Evolutionary conservation across 2,329 filamentous ascomycete species (phyloP).

Genomic region (Epichloe gansuensis): DNA sequence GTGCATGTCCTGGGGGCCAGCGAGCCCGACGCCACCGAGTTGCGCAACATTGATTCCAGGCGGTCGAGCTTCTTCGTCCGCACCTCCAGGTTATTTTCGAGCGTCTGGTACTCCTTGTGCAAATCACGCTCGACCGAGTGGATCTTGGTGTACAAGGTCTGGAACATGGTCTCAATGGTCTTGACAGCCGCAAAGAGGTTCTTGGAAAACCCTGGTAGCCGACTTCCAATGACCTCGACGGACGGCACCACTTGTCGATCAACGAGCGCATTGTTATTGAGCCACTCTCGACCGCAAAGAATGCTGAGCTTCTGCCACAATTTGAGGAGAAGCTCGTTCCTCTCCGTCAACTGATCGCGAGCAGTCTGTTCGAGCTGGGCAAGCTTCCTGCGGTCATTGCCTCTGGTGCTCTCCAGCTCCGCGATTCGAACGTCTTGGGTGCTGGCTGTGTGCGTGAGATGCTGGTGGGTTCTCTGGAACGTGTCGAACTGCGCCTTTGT

Average conservation of each 20-base stretch:
- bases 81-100: constrained; percentile 70
- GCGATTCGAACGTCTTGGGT: constrained; percentile 74
- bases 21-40: constrained; percentile 41
- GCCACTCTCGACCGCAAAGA: constrained; percentile 85
- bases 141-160: constrained; percentile 67
- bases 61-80: constrained; percentile 78
- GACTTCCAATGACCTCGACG: constrained; percentile 73
- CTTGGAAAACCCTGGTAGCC: constrained; percentile 78
- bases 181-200: constrained; percentile 82
- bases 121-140: constrained; percentile 78
- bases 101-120: constrained; percentile 77
- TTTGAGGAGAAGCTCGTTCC: constrained; percentile 77
- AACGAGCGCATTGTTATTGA: constrained; percentile 77
- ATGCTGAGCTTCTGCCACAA: constrained; percentile 81
- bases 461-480: constrained; percentile 75
- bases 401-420: constrained; percentile 73
- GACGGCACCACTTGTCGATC: constrained; percentile 74
- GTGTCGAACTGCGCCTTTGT: constrained; percentile 83
- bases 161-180: constrained; percentile 70
- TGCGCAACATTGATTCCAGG: constrained; percentile 68
- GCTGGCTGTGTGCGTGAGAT: constrained; percentile 73
- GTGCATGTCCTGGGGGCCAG: constrained; percentile 32
- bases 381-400: constrained; percentile 66
- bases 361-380: constrained; percentile 64
- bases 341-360: constrained; percentile 77